Base-by-base conservation (phyloP, 345 rosid genomes). In the Durio zibethinus region DNA sequence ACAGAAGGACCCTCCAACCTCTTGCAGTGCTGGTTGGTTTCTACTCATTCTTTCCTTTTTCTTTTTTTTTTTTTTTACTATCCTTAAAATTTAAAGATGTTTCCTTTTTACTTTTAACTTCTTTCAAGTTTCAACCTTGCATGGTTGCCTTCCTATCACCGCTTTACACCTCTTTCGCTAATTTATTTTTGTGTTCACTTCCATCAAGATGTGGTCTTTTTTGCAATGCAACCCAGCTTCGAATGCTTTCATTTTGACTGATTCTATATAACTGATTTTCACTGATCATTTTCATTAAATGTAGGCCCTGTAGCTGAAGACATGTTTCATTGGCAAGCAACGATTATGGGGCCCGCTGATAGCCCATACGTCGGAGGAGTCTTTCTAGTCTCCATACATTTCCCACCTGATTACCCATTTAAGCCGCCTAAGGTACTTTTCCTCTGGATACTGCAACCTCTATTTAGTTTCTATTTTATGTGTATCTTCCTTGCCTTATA, bases 251-350 rank as follows among this genome's bases (percentile, higher is more conserved):
- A 16, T 48, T 48, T 57, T 25, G 61, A 21, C 33, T 4, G n/a
- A n/a, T n/a, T n/a, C n/a, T 52, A 4, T 52, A 4, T 59, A 59
- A 62, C 69, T 18, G 14, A 7, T 65, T 40, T 65, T 36, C 48
- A 10, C 27, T 36, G 2, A 9, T 38, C 25, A 20, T 65, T 65
- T 38, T n/a, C 18, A 15, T 69, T 15, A 7, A 29, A 21, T 61
- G n/a, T 23, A 85, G 84, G 86, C 52, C 86, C 88, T 27, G 88
- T 81, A 1, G 88, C 81, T 12, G 88, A 85, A 43, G 88, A 85
- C 60, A 85, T 85, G 86, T 83, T 50, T 50, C 54, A 50, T 50
- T 50, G n/a, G 54, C 54, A 50, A 50, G n/a, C 54, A 50, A 50
- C 54, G n/a, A 50, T 50, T 50, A 50, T 16, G 54, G 54, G 54